Evolutionary conservation across 495 filamentous ascomycete species (phyloP), one percentile per base, ranked within the genome.

Genomic region (Niebla homalea): DNA sequence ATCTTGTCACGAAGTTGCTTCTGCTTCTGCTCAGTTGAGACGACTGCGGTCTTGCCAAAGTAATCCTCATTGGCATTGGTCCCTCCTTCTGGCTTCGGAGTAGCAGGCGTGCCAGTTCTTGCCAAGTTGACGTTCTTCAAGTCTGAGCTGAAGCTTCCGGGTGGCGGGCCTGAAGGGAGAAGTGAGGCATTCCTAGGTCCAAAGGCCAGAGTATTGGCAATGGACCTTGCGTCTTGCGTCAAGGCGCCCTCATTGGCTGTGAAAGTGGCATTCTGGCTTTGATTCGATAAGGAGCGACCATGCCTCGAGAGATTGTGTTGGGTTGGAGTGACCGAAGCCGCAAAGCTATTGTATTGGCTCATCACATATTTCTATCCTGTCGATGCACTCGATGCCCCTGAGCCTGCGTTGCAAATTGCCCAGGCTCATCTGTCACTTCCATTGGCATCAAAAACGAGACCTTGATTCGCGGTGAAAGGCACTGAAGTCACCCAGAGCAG

Each of bases 121-220:
- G 80, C 75, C 26, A 76, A 71, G 42, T 72, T 73, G 66, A 85
- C 78, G 61, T 81, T 87, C 61, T 85, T 87, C 49, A 97, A 69
- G 42, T 94, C 88, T 10, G 89, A 80, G 60, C 84, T 94, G 71
- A 97, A 97, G 70, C 88, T 94, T 8, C 92, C 93, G 1, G 90
- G 89, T 22, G 79, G 81, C 36, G 79, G 73, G 29, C 66, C 67
- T 12, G 80, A 80, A 21, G 81, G 78, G 51, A 78, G 80, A 53
- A 86, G 62, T 14, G 83, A 84, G 5, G 70, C 64, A 41, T 76
- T 83, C 35, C 84, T 74, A 5, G 80, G 74, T 19, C 73, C 77
- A 57, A 78, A 83, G 20, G 73, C 76, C 18, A 58, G 32, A 20
- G 81, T 76, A 48, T 79, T 76, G 23, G 83, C 80, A 25, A 81